These are phyloP conservation scores for Nakazawaea molendinolei DNA, from an alignment of 805 yeast genomes.

Conservation along the genomic window DNA sequence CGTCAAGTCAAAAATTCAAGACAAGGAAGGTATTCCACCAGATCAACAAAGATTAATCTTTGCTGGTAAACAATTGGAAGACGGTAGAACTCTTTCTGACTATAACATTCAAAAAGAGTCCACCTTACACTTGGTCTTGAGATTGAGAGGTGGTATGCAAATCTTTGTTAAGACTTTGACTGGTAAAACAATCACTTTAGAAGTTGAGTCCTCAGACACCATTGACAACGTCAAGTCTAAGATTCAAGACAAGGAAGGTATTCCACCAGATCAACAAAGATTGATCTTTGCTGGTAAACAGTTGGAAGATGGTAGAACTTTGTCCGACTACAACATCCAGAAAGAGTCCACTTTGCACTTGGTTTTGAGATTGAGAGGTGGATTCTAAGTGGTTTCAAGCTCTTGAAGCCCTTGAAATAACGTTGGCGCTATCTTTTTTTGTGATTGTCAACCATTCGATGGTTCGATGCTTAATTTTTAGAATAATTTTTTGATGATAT, in stretches of 20 bases:
- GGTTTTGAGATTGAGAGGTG: slow-evolving; percentile 97
- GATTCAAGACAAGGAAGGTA: slow-evolving; percentile 96
- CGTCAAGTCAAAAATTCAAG: slow-evolving; percentile 94
- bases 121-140: slow-evolving; percentile 89
- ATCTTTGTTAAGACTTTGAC: slow-evolving; percentile 30
- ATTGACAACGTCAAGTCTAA: slow-evolving; percentile 94
- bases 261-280: slow-evolving; percentile 97
- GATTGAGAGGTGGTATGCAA: slow-evolving; percentile 91
- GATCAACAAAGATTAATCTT: slow-evolving; percentile 96
- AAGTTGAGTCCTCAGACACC: slow-evolving; percentile 96
- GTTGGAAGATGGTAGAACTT: slow-evolving; percentile 92
- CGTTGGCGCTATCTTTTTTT: too few relatives aligned
- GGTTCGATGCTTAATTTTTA: too few relatives aligned
- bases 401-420: too few relatives aligned
- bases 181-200: slow-evolving; percentile 68
- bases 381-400: slow-evolving; percentile 35
- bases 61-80: slow-evolving; percentile 97
- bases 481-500: too few relatives aligned
- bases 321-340: slow-evolving; percentile 96
- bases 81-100: slow-evolving; percentile 93
- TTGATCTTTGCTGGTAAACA: slow-evolving; percentile 96
- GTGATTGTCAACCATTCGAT: too few relatives aligned
- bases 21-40: slow-evolving; percentile 96
- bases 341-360: slow-evolving; percentile 94
- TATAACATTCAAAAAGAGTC: slow-evolving; percentile 99